Evolutionary conservation across 257 asterid species (phyloP), one percentile per base, ranked within the genome.

Genomic region (Euphrasia confusa): DNA sequence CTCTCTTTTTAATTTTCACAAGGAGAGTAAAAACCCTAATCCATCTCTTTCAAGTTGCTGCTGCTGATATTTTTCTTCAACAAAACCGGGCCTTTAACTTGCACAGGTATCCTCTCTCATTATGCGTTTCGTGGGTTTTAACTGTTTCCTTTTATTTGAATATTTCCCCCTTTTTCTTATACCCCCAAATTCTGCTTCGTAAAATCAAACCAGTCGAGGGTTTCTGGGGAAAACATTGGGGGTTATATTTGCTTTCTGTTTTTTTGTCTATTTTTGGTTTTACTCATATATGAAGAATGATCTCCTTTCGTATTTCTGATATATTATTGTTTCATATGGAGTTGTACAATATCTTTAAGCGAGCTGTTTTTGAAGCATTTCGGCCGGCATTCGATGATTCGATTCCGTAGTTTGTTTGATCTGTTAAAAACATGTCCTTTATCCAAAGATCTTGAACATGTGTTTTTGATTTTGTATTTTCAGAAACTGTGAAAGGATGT

Each of bases 401-500:
- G 13, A 8, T 40, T 40, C 2, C 1, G 47, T 40, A 2, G 13
- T 40, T 9, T 40, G n/a, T 8, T 40, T 40, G 47, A 13, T 40
- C 47, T 8, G 12, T 11, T 5, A 12, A 57, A 32, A 57, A 57
- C 10, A 3, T 32, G 5, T 5, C 48, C 10, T 33, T 13, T n/a
- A 8, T 15, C 12, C 12, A 10, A 0, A 42, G 39, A 33, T 33
- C 3, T 42, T 10, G 10, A 0, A 42, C 0, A 42, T 44, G 50
- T 52, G 57, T 8, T 7, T 9, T 12, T 21, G 24, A 21, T 21
- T 21, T 52, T 52, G n/a, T 3, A 42, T 33, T 17, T 52, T 17
- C 57, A 15, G 57, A 52, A 14, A 7, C 32, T 26, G 14, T 56
- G 24, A 59, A 77, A 77, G 67, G 65, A 79, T 79, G 80, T 65